Evolutionary conservation across 129 eudicot genomes (phyloP).

Genomic region (Pittosporum tobira): DNA sequence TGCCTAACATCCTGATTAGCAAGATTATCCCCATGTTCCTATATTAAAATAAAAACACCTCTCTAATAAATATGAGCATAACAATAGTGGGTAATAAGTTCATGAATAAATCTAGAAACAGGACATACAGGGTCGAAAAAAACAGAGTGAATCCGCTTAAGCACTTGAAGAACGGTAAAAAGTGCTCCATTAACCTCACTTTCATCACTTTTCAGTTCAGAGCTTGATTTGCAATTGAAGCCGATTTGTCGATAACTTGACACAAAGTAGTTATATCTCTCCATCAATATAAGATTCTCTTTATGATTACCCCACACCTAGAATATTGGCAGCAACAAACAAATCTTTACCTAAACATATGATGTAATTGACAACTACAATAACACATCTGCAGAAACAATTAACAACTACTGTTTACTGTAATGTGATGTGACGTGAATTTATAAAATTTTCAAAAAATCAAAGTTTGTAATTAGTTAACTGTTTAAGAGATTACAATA

Average conservation of each 20-base stretch:
- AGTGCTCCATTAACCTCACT: constrained; percentile 75
- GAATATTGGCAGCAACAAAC: constrained; percentile 6
- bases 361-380: background rate
- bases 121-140: constrained; percentile 53
- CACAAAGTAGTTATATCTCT: constrained; percentile 75
- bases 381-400: too few relatives aligned
- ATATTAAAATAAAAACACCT: background rate
- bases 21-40: constrained; percentile 44
- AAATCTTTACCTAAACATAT: background rate
- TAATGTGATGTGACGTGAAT: too few relatives aligned
- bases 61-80: background rate
- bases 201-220: constrained; percentile 63
- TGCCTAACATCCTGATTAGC: constrained; percentile 52
- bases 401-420: too few relatives aligned
- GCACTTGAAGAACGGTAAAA: constrained; percentile 50
- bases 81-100: too few relatives aligned
- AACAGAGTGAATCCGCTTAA: constrained; percentile 45
- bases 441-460: too few relatives aligned
- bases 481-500: too few relatives aligned
- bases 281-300: constrained; percentile 68
- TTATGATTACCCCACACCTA: constrained; percentile 73
- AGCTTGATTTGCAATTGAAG: constrained; percentile 45
- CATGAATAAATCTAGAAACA: background rate
- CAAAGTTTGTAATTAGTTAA: too few relatives aligned
- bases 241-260: constrained; percentile 61